A percentile compares a stretch with the other conserved stretches of the same genome.
These are phyloP conservation scores for Colletotrichum sp. DNA, from an alignment of 2,329 filamentous ascomycete genomes.

Conservation along the genomic window DNA sequence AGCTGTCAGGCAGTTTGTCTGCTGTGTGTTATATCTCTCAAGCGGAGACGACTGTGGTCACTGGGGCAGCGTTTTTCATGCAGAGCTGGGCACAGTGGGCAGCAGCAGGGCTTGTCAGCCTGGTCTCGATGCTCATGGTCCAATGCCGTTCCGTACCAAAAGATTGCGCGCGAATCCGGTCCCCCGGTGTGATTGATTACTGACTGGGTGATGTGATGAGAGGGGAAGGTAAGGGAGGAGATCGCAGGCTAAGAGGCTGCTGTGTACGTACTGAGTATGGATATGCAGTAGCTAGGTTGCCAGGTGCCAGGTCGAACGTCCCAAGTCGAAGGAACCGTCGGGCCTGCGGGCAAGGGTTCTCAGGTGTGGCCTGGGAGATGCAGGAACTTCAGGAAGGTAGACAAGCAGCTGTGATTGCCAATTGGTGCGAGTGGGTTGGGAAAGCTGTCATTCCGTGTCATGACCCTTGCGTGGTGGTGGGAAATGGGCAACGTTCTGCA, in stretches of 20 bases:
- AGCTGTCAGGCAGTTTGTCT: neutral
- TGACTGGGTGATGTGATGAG: neutral
- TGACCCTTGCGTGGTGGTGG: conserved; percentile 1
- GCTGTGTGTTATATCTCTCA: neutral
- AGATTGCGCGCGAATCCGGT: neutral
- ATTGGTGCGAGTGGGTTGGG: neutral
- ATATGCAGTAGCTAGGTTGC: neutral
- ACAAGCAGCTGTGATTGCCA: neutral
- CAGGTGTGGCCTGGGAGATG: neutral
- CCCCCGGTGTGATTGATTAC: neutral
- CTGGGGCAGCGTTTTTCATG: neutral
- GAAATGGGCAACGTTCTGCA: neutral
- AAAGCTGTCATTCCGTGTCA: conserved; percentile 19
- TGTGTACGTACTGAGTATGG: no score
- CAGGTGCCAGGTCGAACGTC: neutral
- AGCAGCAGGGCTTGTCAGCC: neutral
- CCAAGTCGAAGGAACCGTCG: neutral
- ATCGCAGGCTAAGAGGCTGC: neutral
- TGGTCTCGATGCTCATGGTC: neutral
- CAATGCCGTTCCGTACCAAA: neutral
- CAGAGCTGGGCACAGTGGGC: neutral
- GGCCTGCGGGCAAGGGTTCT: neutral
- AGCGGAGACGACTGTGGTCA: neutral
- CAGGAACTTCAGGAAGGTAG: neutral
- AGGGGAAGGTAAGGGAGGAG: neutral